Base-by-base conservation (phyloP, 2,329 filamentous ascomycete species). In the Scedosporium aurantiacum region DNA sequence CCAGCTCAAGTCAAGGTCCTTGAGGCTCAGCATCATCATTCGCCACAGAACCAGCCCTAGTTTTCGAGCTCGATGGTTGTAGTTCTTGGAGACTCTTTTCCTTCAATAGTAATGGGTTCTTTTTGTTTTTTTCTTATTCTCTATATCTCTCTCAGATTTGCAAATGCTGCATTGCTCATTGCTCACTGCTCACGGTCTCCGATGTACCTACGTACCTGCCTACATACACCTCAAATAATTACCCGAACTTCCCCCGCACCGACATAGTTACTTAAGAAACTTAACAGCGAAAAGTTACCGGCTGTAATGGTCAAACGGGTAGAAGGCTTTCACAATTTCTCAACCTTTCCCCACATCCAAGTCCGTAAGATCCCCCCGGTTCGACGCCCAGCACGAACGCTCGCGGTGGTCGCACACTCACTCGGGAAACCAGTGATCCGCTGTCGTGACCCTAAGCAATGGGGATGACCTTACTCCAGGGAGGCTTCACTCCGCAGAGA, bases 401-500 rank as follows among this genome's bases (percentile, higher is more conserved):
- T 58, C 67, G 82, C 82, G 84, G 84, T 83, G 83, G 78, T 57
- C 70, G 72, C 75, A 79, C 82, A 86, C 83, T 87, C 84, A 80
- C 78, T 79, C 69, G 80, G 85, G 85, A 73, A 87, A 80, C 85
- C 80, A 78, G 79, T 82, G 85, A 87, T 79, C 7, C 7, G 74
- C 79, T 84, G 79, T 74, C 70, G 76, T 72, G 75, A 75, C 78
- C 83, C 74, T 87, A 82, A 85, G 84, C 81, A 83, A 82, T 85
- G 84, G 81, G 83, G 82, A 83, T 77, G 69, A 87, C 71, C 69
- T 23, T 57, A 60, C 84, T 86, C 84, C 79, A 87, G 85, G 80
- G 84, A 86, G 84, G 84, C 62, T 75, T 87, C 82, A 87, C 84
- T 85, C 82, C 85, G 84, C 84, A 87, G 82, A 86, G 84, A 73